Conservation (phyloP, 345 rosid genomes). For the Populus simonii region DNA sequence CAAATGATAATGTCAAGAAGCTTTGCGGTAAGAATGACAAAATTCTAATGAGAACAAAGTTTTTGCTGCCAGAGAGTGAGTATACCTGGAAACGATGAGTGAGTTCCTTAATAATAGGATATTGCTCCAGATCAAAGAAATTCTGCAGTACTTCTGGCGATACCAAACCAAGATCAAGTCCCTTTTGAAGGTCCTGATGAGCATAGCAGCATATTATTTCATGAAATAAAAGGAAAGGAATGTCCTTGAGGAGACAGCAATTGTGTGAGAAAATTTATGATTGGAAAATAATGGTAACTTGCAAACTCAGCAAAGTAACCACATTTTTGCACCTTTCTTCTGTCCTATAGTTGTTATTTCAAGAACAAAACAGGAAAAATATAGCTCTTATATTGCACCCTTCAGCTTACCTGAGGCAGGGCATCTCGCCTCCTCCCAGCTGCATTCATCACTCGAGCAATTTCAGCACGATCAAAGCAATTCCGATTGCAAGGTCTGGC, state of each 20-base stretch:
- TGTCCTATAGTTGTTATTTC: background rate
- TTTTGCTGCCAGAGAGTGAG: background rate
- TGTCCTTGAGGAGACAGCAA: background rate
- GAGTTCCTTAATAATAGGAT: constrained; percentile 83
- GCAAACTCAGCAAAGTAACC: background rate
- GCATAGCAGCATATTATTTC: constrained; percentile 12
- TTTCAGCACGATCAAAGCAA: constrained; percentile 92
- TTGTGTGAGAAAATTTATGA: background rate
- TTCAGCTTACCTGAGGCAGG: constrained; percentile 64
- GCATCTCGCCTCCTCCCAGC: constrained; percentile 88
- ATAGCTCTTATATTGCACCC: background rate
- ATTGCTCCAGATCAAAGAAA: constrained; percentile 80
- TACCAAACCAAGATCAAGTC: constrained; percentile 91
- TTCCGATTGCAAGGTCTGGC: constrained; percentile 93
- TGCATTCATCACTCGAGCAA: constrained; percentile 93
- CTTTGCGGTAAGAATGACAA: constrained; percentile 3
- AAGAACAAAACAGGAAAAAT: background rate
- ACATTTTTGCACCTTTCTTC: background rate
- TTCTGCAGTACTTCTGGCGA: constrained; percentile 93
- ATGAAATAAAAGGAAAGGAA: background rate
- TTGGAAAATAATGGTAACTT: background rate
- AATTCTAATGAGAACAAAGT: background rate
- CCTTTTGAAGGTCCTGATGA: constrained; percentile 85
- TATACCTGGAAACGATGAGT: constrained; percentile 80
- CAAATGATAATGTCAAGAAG: background rate